phyloP scores from a whole-genome alignment of 1,284 basidiomycete species.

The Tilletia walkeri region DNA sequence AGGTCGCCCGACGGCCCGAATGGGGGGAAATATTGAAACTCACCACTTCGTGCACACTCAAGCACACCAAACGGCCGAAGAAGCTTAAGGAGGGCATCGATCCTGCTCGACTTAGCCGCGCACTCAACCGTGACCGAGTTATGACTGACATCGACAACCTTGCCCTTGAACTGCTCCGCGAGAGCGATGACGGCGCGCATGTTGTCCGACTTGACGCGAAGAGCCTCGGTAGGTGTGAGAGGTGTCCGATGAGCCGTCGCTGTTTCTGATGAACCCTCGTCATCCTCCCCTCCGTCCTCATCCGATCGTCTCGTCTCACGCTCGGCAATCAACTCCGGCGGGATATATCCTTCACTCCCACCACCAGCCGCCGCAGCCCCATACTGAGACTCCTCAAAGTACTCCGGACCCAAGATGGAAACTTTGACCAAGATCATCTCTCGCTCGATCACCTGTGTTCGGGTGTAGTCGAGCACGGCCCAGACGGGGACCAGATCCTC shows the following conservation, averaged over 20 bases:
- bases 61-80: constrained; percentile 92
- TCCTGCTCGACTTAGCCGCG: constrained; percentile 83
- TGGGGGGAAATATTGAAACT: not conserved
- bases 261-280: constrained; percentile 20
- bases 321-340: constrained; percentile 45
- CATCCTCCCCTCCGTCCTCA: not conserved
- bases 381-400: constrained; percentile 65
- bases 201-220: constrained; percentile 85
- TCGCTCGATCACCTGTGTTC: constrained; percentile 69
- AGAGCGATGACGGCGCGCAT: constrained; percentile 81
- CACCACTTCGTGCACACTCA: constrained; percentile 70
- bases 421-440: constrained; percentile 87
- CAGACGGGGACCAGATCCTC: constrained; percentile 53
- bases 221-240: constrained; percentile 71
- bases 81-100: constrained; percentile 88
- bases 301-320: constrained; percentile 26
- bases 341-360: constrained; percentile 18
- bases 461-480: constrained; percentile 55
- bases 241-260: constrained; percentile 57
- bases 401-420: constrained; percentile 91
- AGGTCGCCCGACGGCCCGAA: too few relatives aligned
- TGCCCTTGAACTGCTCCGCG: constrained; percentile 83
- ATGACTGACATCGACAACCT: constrained; percentile 91
- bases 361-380: not conserved
- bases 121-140: constrained; percentile 92